Evolutionary conservation across 495 filamentous ascomycete species (phyloP).

Genomic region (Aspergillus mulundensis): DNA sequence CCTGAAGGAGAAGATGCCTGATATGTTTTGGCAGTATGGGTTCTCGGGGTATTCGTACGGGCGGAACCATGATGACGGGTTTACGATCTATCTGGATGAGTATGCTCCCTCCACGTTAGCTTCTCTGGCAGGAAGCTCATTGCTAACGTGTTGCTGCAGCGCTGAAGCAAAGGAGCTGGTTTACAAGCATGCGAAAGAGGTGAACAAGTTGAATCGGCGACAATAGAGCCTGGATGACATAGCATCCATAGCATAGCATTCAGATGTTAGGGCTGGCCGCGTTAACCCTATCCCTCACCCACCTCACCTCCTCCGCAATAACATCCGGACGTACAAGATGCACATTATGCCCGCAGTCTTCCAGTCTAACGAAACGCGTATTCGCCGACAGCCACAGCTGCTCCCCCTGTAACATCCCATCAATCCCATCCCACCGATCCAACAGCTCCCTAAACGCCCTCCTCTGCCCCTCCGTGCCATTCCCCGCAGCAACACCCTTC

Average conservation of each 20-base stretch:
- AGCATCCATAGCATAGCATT: no score
- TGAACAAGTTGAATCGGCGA: slow-evolving; percentile 8
- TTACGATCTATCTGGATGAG: slow-evolving; percentile 17
- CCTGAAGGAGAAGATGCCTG: slow-evolving; percentile 16
- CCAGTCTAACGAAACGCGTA: slow-evolving; percentile 14
- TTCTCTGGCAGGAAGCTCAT: no score
- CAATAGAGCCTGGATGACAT: neutral
- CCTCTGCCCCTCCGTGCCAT: slow-evolving; percentile 30
- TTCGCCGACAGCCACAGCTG: slow-evolving; percentile 26
- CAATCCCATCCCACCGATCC: slow-evolving; percentile 32
- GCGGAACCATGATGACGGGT: slow-evolving; percentile 17
- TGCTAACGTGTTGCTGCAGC: no score
- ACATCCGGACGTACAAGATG: slow-evolving; percentile 42
- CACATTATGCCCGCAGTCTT: slow-evolving; percentile 49
- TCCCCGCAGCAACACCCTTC: slow-evolving; percentile 27
- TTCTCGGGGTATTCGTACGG: slow-evolving; percentile 16
- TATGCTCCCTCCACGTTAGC: no score
- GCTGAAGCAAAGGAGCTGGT: slow-evolving; percentile 12
- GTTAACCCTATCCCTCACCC: slow-evolving; percentile 23
- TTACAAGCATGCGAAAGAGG: slow-evolving; percentile 12
- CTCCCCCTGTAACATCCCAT: slow-evolving; percentile 39
- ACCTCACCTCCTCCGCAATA: slow-evolving; percentile 41
- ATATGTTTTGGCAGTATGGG: slow-evolving; percentile 18
- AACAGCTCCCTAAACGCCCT: slow-evolving; percentile 29
- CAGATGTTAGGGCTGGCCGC: no score